Evolutionary conservation across 1,284 basidiomycete genomes (phyloP), one percentile per base, ranked within the genome.

Genomic region (Ceratobasidium sp.): DNA sequence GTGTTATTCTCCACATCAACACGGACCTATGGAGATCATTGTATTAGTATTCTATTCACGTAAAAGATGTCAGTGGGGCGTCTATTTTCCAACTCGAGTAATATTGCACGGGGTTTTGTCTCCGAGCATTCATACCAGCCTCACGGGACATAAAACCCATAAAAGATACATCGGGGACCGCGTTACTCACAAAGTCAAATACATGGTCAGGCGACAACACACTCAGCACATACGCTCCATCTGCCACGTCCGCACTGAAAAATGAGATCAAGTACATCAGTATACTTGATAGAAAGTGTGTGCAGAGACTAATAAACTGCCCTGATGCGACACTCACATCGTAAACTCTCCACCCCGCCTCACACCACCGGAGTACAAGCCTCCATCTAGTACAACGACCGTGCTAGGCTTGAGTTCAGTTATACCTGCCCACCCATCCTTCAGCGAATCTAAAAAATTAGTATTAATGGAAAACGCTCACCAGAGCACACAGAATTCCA

Each of bases 341-440:
- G 62, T 59, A 54, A 70, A 73, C 47, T 59, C 59, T 7, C 72
- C 72, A 19, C 50, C 46, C 33, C 62, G 67, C 29, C 60, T 58
- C 4, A 73, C 70, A 19, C 68, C 58, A n/a, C 71, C 72, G 8
- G 41, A 56, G 25, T 67, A 73, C 2, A 53, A 25, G 30, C 72
- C 72, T 29, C 69, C 68, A 68, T 73, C 72, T 2, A 73, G 70
- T 16, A 72, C 70, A 6, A 73, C 71, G 21, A 44, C 13, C 16
- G 72, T 69, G 25, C 29, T 23, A 30, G 71, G 68, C 54, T 69
- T 69, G 39, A 71, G 50, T 36, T 58, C 47, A 6, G 60, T 39
- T 36, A 71, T 59, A 46, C 57, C 70, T 71, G 30, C 2, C 5
- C 13, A 25, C 6, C 11, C 42, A 47, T 30, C 39, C 27, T 16